Percentiles rank a stretch among this genome's conserved stretches.
phyloP scores from a whole-genome alignment of 129 eudicot genomes.

The Centella asiatica region DNA sequence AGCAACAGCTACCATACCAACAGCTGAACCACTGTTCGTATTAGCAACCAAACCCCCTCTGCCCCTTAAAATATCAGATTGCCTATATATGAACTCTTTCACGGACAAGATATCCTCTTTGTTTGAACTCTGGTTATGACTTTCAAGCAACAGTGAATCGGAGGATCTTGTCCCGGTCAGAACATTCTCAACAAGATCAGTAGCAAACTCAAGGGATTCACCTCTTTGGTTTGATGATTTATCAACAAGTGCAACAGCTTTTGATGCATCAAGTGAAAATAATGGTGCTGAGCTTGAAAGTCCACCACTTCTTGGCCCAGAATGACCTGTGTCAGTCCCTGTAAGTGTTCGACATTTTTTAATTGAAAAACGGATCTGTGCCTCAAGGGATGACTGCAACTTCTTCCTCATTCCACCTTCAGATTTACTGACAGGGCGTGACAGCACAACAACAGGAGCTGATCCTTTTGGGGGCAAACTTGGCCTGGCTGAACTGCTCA shows the following conservation, averaged over 20 bases:
- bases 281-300: conserved; percentile 51
- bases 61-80: conserved; percentile 75
- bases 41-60: conserved; percentile 50
- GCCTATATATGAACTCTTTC: conserved; percentile 73
- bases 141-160: conserved; percentile 79
- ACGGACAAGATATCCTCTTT: conserved; percentile 71
- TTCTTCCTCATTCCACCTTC: conserved; percentile 73
- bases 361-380: conserved; percentile 79
- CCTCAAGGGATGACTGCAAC: conserved; percentile 82
- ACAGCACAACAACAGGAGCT: conserved; percentile 63
- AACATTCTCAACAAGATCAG: conserved; percentile 62
- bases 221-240: conserved; percentile 43
- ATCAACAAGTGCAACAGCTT: conserved; percentile 69
- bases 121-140: conserved; percentile 45
- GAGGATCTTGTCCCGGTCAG: conserved; percentile 64
- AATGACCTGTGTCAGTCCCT: conserved; percentile 55
- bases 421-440: conserved; percentile 59
- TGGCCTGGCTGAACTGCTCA: conserved; percentile 32
- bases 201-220: conserved; percentile 73
- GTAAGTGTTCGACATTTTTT: conserved; percentile 82
- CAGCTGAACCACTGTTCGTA: conserved; percentile 50
- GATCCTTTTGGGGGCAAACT: conserved; percentile 48
- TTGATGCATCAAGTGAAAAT: conserved; percentile 80
- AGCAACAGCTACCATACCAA: conserved; percentile 88
- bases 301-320: conserved; percentile 59